Evolutionary conservation across 192 early-diverging fungal genomes (phyloP).

Genomic region (Coemansia sp.): DNA sequence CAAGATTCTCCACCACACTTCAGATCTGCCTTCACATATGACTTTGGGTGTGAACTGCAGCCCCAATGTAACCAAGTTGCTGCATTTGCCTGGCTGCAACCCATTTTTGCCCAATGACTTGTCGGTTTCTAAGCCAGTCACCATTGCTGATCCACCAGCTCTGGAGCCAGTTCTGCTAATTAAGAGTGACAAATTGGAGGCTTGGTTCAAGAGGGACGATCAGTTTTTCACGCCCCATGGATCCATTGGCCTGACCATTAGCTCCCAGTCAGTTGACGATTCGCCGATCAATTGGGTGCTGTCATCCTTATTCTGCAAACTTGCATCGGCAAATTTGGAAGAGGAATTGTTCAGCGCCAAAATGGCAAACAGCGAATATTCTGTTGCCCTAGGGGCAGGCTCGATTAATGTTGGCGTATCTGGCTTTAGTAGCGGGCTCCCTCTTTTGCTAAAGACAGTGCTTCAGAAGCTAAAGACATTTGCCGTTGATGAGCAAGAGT

Average conservation of each 20-base stretch:
- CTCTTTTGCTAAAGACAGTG: slow-evolving; percentile 66
- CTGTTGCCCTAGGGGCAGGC: slow-evolving; percentile 62
- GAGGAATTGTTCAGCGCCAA: slow-evolving; percentile 81
- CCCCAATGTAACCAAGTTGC: no score
- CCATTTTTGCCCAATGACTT: slow-evolving; percentile 33
- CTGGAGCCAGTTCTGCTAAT: slow-evolving; percentile 13
- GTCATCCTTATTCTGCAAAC: neutral
- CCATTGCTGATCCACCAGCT: neutral
- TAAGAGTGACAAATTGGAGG: slow-evolving; percentile 31
- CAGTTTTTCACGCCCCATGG: slow-evolving; percentile 86
- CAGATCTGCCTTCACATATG: neutral
- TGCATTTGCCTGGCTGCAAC: slow-evolving; percentile 7
- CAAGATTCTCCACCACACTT: slow-evolving; percentile 71
- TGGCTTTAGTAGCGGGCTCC: slow-evolving; percentile 89
- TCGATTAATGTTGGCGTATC: slow-evolving; percentile 62
- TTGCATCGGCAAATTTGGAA: slow-evolving; percentile 52
- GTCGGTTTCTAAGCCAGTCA: neutral
- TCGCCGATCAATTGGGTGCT: neutral
- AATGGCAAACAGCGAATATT: slow-evolving; percentile 74
- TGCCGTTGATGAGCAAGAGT: slow-evolving; percentile 63
- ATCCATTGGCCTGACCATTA: slow-evolving; percentile 64
- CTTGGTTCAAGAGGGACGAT: slow-evolving; percentile 94
- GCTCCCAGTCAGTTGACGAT: neutral
- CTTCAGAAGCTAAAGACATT: slow-evolving; percentile 63
- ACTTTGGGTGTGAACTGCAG: neutral